Conservation (phyloP, 768 basidiomycete genomes). For the Daedaleopsis sinensis region DNA sequence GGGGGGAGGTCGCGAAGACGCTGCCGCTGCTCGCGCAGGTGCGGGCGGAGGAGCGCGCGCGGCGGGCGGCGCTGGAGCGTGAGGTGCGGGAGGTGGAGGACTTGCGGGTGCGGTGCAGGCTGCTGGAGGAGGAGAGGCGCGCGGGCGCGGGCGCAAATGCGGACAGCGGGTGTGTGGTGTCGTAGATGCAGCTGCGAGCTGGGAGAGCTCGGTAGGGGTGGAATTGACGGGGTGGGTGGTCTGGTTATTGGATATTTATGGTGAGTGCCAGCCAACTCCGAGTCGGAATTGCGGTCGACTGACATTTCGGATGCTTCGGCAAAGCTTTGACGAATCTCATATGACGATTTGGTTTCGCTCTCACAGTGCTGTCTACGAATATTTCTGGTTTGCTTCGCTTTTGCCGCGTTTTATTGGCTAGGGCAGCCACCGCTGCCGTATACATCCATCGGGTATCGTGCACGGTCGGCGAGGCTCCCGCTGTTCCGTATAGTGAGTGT, state of each 20-base stretch:
- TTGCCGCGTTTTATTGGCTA: no score
- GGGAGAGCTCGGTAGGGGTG: background rate
- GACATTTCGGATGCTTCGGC: background rate
- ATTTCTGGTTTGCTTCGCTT: no score
- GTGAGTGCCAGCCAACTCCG: background rate
- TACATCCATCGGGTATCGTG: no score
- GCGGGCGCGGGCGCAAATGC: slow-evolving; percentile 2
- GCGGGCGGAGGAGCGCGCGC: slow-evolving; percentile 47
- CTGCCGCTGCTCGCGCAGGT: slow-evolving; percentile 48
- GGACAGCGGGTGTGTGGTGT: slow-evolving; percentile 34
- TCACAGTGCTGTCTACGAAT: no score
- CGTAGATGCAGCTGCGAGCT: slow-evolving; percentile 15
- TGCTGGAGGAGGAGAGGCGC: slow-evolving; percentile 44
- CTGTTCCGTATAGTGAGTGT: no score
- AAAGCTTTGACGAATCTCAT: no score
- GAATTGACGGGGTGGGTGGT: background rate
- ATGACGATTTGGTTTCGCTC: no score
- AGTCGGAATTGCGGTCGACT: background rate
- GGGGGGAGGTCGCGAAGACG: slow-evolving; percentile 45
- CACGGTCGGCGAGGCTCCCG: no score
- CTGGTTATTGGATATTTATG: background rate
- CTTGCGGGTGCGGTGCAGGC: slow-evolving; percentile 45
- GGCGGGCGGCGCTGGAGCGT: slow-evolving; percentile 38
- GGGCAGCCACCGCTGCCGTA: no score
- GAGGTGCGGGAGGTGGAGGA: slow-evolving; percentile 58